Evolutionary conservation across 441 rosid genomes (phyloP).

Genomic region (Aquilaria agallochum): DNA sequence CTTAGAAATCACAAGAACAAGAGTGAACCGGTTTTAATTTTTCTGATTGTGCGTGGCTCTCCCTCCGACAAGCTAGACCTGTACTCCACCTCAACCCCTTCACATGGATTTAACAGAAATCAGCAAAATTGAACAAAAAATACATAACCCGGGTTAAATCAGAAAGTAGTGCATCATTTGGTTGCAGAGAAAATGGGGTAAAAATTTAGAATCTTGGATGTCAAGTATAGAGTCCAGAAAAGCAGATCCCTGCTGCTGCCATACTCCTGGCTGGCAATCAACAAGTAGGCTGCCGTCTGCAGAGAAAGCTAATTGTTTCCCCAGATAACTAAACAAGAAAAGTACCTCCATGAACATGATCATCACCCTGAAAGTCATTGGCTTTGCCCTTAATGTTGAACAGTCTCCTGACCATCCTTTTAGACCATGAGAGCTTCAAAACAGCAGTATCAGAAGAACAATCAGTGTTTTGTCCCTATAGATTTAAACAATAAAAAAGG

Average conservation of each 20-base stretch:
- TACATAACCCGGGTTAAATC: slow-evolving; percentile 16
- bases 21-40: slow-evolving; percentile 60
- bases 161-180: slow-evolving; percentile 12
- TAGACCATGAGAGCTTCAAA: slow-evolving; percentile 86
- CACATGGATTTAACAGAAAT: too few relatives aligned
- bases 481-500: neutral
- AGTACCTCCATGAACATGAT: slow-evolving; percentile 52
- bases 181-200: slow-evolving; percentile 7
- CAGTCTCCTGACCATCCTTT: slow-evolving; percentile 88
- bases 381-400: slow-evolving; percentile 77
- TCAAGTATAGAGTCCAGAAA: slow-evolving; percentile 13
- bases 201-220: slow-evolving; percentile 2
- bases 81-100: slow-evolving; percentile 60
- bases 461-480: slow-evolving; percentile 8
- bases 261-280: too few relatives aligned
- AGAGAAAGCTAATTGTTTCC: neutral
- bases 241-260: neutral
- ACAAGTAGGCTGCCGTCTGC: neutral
- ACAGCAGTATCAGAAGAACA: neutral
- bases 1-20: neutral
- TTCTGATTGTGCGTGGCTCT: slow-evolving; percentile 65
- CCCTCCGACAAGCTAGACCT: slow-evolving; percentile 81
- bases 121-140: too few relatives aligned
- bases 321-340: neutral
- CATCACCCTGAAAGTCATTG: slow-evolving; percentile 79